Percentiles rank a stretch among this genome's conserved stretches.
Evolutionary conservation across 2,329 filamentous ascomycete genomes (phyloP).

Genomic region (Pseudogymnoascus sp.): DNA sequence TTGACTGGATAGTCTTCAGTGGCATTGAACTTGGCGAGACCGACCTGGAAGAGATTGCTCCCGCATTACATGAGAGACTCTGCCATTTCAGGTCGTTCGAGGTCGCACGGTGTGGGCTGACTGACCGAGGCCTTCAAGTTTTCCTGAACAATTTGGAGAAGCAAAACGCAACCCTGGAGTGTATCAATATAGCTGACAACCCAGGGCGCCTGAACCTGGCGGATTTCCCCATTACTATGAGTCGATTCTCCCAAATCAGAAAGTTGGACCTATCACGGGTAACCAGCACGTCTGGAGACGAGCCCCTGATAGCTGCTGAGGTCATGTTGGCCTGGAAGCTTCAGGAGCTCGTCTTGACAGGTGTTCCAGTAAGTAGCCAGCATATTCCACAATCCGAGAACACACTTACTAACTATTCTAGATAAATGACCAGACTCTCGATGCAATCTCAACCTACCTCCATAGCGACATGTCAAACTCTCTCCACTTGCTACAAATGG

Average conservation of each 20-base stretch:
- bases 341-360: constrained; percentile 57
- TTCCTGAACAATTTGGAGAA: constrained; percentile 55
- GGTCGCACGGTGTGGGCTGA: constrained; percentile 54
- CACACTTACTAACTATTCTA: constrained; percentile 22
- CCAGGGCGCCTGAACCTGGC: constrained; percentile 56
- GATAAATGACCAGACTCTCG: constrained; percentile 54
- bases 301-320: constrained; percentile 57
- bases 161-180: constrained; percentile 60
- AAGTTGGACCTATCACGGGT: constrained; percentile 60
- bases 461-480: constrained; percentile 50
- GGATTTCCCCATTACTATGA: constrained; percentile 58
- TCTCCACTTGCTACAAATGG: constrained; percentile 53
- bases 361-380: constrained; percentile 39
- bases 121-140: constrained; percentile 50
- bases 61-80: constrained; percentile 56
- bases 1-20: constrained; percentile 63
- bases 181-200: constrained; percentile 59
- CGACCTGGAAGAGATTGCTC: constrained; percentile 57
- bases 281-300: constrained; percentile 52
- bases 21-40: constrained; percentile 63
- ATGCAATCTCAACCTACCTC: constrained; percentile 58
- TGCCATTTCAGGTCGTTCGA: constrained; percentile 62
- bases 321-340: constrained; percentile 59
- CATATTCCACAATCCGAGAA: neutral
- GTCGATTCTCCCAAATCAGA: constrained; percentile 57